Base-by-base conservation (phyloP, 1,284 basidiomycete species). In the Ganoderma sinense region DNA sequence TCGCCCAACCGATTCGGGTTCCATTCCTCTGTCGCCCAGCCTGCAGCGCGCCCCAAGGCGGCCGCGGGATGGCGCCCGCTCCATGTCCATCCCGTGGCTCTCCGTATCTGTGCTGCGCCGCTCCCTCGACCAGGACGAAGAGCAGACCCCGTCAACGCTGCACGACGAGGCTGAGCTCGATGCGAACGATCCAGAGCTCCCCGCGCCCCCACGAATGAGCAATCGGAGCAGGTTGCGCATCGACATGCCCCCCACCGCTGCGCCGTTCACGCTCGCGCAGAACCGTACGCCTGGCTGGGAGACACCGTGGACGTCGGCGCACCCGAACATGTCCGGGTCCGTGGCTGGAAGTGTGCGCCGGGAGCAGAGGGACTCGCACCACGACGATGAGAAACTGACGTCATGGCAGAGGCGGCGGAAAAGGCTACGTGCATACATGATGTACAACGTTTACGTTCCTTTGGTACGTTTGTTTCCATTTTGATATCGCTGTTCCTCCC, bases 391-490 rank as follows among this genome's bases (percentile, higher is more conserved):
- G 71, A 77, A 82, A 48, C 71, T 79, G 41, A 77, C 79, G 41
- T 69, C 77, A 66, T 87, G 85, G 86, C 78, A 82, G 68, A 78
- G 81, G 73, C 81, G 87, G 63, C 86, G 82, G 77, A 90, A 89
- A 75, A 83, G 85, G 59, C 75, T 92, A 64, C 85, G 91, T 66
- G 78, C 83, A 20, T 95, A 92, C 76, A 87, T 94, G 69, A 81
- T 95, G 45, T 87, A 84, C 63, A 93, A 94, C 73, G 80, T 86
- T 65, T 94, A 93, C 79, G 91, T 94, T 64, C 94, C 94, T 65
- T 78, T 95, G 82, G 94, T 94, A 74, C 66, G 87, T 80, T 63
- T 48, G 43, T 63, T 16, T 23, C 29, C 53, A 14, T 36, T 62
- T 45, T 33, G 55, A 62, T 43, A 62, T 64, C 64, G 59, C 51